phyloP scores from a whole-genome alignment of 225 moss, liverwort and hornwort species.

The Lunularia cruciata region DNA sequence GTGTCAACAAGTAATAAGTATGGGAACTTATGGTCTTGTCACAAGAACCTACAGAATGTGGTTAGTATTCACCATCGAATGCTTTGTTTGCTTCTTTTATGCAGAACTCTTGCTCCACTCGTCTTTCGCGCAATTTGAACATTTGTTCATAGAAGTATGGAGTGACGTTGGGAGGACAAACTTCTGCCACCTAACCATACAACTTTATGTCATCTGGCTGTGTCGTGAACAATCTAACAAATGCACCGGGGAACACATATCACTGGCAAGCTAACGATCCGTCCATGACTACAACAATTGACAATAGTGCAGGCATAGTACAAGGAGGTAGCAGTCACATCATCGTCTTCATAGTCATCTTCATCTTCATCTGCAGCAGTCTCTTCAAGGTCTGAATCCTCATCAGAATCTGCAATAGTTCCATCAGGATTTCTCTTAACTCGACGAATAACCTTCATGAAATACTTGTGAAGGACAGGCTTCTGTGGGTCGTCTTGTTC shows the following conservation, averaged over 20 bases:
- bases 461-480: constrained; percentile 63
- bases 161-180: constrained; percentile 70
- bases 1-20: too few relatives aligned
- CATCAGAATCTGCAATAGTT: constrained; percentile 56
- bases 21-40: too few relatives aligned
- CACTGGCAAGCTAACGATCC: background rate
- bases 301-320: background rate
- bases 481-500: constrained; percentile 70
- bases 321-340: constrained; percentile 39
- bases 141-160: constrained; percentile 65
- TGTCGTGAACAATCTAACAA: too few relatives aligned
- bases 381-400: constrained; percentile 78
- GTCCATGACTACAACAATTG: too few relatives aligned
- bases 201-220: background rate
- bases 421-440: constrained; percentile 68
- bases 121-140: constrained; percentile 72
- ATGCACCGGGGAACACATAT: too few relatives aligned
- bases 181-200: constrained; percentile 48
- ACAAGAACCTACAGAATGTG: too few relatives aligned
- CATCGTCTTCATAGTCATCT: constrained; percentile 90
- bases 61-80: constrained; percentile 56
- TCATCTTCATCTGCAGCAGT: constrained; percentile 70
- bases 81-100: constrained; percentile 72
- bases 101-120: constrained; percentile 62
- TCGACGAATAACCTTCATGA: constrained; percentile 71